Conservation (phyloP, 2,329 filamentous ascomycete genomes). For the Colletotrichum cuscutae region DNA sequence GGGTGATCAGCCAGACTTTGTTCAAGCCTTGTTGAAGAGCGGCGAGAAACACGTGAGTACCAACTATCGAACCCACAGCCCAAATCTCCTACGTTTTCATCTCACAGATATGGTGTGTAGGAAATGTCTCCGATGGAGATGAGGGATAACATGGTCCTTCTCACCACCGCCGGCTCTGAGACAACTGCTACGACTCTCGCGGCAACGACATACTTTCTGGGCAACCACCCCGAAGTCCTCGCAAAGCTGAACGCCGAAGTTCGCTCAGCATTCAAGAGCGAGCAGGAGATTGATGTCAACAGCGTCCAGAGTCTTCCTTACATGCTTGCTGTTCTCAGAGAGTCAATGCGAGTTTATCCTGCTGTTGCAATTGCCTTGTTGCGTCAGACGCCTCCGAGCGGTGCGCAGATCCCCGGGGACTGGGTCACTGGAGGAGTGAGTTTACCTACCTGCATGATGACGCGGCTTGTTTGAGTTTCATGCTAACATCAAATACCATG, state of each 20-base stretch:
- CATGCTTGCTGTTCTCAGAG: slow-evolving; percentile 52
- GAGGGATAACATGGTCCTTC: slow-evolving; percentile 26
- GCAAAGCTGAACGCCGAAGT: slow-evolving; percentile 50
- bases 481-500: neutral
- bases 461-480: neutral
- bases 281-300: slow-evolving; percentile 50
- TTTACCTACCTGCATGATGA: neutral
- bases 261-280: slow-evolving; percentile 45
- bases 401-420: slow-evolving; percentile 43
- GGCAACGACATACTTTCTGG: slow-evolving; percentile 52
- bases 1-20: slow-evolving; percentile 15
- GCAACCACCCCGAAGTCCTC: slow-evolving; percentile 42
- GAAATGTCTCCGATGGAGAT: slow-evolving; percentile 18
- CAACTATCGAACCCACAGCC: too few species aligned
- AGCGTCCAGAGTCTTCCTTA: slow-evolving; percentile 46
- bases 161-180: slow-evolving; percentile 52
- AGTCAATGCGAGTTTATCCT: slow-evolving; percentile 50
- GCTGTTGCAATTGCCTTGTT: slow-evolving; percentile 37
- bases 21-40: slow-evolving; percentile 30
- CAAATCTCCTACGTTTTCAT: neutral
- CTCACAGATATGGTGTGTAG: slow-evolving; percentile 33
- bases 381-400: slow-evolving; percentile 43
- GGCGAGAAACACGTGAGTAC: slow-evolving; percentile 26
- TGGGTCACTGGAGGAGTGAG: slow-evolving; percentile 47
- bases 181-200: slow-evolving; percentile 56